These are phyloP conservation scores for Sugiyamaella mastotermitis DNA, from an alignment of 805 yeast genomes.

Conservation along the genomic window DNA sequence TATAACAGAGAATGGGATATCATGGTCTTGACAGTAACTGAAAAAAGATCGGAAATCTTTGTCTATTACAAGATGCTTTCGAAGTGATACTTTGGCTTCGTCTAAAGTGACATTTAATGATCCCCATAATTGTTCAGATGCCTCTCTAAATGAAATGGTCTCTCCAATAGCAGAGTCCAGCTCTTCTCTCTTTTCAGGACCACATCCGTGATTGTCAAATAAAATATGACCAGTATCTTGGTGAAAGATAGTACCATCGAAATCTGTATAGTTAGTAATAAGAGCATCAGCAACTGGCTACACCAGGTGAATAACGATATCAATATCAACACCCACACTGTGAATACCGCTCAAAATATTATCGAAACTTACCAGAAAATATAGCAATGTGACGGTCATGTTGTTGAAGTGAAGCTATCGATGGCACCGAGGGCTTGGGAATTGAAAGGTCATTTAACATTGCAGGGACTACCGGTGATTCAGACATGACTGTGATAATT, in stretches of 20 bases:
- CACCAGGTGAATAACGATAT: no score
- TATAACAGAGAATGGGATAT: slow-evolving; percentile 37
- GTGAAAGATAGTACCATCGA: slow-evolving; percentile 40
- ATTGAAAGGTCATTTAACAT: slow-evolving; percentile 9
- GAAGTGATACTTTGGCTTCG: slow-evolving; percentile 32
- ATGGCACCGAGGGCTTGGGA: slow-evolving; percentile 13
- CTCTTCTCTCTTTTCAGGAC: slow-evolving; percentile 31
- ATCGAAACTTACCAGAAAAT: slow-evolving; percentile 12
- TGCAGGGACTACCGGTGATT: slow-evolving; percentile 9
- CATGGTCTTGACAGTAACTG: slow-evolving; percentile 32
- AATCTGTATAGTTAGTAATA: slow-evolving; percentile 31
- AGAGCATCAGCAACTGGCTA: no score
- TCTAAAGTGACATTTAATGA: slow-evolving; percentile 35
- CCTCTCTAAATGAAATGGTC: slow-evolving; percentile 33
- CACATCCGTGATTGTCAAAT: slow-evolving; percentile 39
- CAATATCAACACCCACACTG: no score
- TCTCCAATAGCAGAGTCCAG: slow-evolving; percentile 35
- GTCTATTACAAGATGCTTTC: slow-evolving; percentile 33
- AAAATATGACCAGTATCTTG: slow-evolving; percentile 43
- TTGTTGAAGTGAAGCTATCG: slow-evolving; percentile 13
- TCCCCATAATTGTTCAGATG: slow-evolving; percentile 40
- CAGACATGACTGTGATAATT: no score
- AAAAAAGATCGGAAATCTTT: slow-evolving; percentile 35
- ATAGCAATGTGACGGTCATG: slow-evolving; percentile 15
- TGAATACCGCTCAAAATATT: neutral